Evolutionary conservation across 257 asterid species (phyloP).

Genomic region (Primulina tabacum): DNA sequence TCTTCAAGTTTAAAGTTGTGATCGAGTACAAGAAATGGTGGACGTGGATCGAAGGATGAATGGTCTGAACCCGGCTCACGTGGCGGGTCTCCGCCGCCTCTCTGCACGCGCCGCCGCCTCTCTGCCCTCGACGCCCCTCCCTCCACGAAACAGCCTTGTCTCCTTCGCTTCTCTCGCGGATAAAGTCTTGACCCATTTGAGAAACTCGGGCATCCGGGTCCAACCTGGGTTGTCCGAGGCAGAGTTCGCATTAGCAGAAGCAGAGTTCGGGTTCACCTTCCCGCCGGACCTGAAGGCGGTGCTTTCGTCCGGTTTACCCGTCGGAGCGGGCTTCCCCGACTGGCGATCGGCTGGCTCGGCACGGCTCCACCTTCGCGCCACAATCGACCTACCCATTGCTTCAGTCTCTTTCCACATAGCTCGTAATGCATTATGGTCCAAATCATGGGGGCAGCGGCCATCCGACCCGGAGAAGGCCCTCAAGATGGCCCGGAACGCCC

Average conservation of each 20-base stretch:
- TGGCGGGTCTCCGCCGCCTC: slow-evolving; percentile 93
- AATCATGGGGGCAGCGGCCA: slow-evolving; percentile 84
- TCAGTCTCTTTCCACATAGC: slow-evolving; percentile 83
- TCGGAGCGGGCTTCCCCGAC: slow-evolving; percentile 89
- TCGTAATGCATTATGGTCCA: slow-evolving; percentile 81
- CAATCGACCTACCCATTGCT: slow-evolving; percentile 77
- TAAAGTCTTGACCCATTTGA: slow-evolving; percentile 65
- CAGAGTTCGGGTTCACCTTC: slow-evolving; percentile 78
- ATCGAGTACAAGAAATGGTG: slow-evolving; percentile 50
- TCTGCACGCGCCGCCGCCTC: slow-evolving; percentile 89
- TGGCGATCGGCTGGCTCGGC: slow-evolving; percentile 80
- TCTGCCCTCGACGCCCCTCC: slow-evolving; percentile 52
- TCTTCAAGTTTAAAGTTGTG: not conserved
- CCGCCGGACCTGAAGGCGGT: slow-evolving; percentile 92
- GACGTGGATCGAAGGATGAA: slow-evolving; percentile 97
- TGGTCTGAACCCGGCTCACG: slow-evolving; percentile 81
- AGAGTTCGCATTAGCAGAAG: slow-evolving; percentile 88
- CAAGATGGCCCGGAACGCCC: slow-evolving; percentile 66
- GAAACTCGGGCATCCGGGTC: slow-evolving; percentile 54
- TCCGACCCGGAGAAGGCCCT: slow-evolving; percentile 71
- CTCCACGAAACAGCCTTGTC: slow-evolving; percentile 73
- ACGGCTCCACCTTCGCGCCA: slow-evolving; percentile 81
- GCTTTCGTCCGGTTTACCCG: slow-evolving; percentile 73
- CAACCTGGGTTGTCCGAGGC: slow-evolving; percentile 66
- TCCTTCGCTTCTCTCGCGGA: slow-evolving; percentile 74